Evolutionary conservation across 768 basidiomycete genomes (phyloP), one percentile per base, ranked within the genome.

Genomic region (Rhizopogon salebrosus): DNA sequence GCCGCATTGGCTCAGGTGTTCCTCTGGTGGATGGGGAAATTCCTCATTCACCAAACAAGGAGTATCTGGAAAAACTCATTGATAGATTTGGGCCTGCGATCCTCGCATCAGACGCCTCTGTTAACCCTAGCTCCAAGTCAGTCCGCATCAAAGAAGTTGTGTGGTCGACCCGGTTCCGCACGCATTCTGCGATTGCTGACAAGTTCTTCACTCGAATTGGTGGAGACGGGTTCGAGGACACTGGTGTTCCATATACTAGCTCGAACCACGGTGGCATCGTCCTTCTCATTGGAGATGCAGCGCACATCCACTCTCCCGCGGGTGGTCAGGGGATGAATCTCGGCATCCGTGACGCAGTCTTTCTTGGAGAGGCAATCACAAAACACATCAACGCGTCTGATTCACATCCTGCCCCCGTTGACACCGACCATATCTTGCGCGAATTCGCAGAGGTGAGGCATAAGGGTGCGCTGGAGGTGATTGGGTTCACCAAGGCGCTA

Each of bases 311-410:
- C 51, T 74, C 77, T 2, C 78, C 78, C n/a, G 66, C 71, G 6
- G 78, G 78, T 9, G 78, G 78, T 2, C 77, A 79, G 53, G 78
- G 78, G 18, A 75, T 80, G 77, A 78, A 79, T 53, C 40, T 41
- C 40, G 77, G 78, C n/a, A 65, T 80, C 18, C 71, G 78, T 13
- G 78, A 80, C 55, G 76, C 73, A n/a, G 66, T 77, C 9, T 60
- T 65, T 37, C 68, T 79, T 22, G 77, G 71, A 18, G 64, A 53
- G 14, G 67, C 62, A 18, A 63, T 80, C 43, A 60, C 64, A 11
- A 57, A 63, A 22, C 73, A 73, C 59, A 48, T 69, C 3, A 53
- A 49, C 4, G 48, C 40, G 18, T n/a, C 38, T 9, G 41, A 52
- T 16, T 41, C 41, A 11, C 29, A 52, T n/a, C 48, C 58, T 18